Percentiles rank a stretch among this genome's conserved stretches.
phyloP scores from a whole-genome alignment of 2,329 filamentous ascomycete genomes.

The Penicillium sp. region DNA sequence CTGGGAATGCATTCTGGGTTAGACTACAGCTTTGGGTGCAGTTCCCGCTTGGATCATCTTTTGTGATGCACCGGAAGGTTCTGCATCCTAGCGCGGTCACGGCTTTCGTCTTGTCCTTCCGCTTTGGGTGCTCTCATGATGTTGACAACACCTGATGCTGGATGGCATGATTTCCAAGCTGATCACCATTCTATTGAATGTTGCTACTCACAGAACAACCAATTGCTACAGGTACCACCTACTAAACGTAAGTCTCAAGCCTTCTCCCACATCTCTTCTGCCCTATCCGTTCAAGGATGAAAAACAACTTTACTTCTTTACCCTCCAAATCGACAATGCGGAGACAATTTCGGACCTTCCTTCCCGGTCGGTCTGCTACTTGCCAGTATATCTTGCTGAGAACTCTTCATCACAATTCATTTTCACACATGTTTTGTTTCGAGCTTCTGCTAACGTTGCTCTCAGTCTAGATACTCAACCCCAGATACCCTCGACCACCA shows the following conservation, averaged over 20 bases:
- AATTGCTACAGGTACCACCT: conserved; percentile 5
- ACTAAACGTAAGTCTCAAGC: conserved; percentile 25
- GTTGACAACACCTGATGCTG: neutral
- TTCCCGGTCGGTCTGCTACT: conserved; percentile 69
- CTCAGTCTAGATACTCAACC: neutral
- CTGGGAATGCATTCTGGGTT: neutral
- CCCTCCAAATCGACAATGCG: conserved; percentile 68
- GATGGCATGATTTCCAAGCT: conserved; percentile 3
- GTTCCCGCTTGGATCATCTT: neutral
- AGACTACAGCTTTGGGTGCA: neutral
- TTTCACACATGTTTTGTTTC: conserved; percentile 1
- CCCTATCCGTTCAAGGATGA: conserved; percentile 56
- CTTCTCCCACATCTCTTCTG: conserved; percentile 9
- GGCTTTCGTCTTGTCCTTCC: neutral
- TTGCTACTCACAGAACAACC: conserved; percentile 21
- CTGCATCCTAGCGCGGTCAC: neutral
- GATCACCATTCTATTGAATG: neutral
- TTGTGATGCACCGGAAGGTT: neutral
- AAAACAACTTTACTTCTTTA: conserved; percentile 64
- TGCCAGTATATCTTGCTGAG: conserved; percentile 72
- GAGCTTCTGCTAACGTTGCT: conserved; percentile 6
- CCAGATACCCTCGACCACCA: neutral
- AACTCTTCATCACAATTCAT: conserved; percentile 22
- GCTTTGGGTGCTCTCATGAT: conserved; percentile 6
- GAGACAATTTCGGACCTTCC: conserved; percentile 62